phyloP scores from a whole-genome alignment of 2,329 filamentous ascomycete species.

The Calonectria montana region DNA sequence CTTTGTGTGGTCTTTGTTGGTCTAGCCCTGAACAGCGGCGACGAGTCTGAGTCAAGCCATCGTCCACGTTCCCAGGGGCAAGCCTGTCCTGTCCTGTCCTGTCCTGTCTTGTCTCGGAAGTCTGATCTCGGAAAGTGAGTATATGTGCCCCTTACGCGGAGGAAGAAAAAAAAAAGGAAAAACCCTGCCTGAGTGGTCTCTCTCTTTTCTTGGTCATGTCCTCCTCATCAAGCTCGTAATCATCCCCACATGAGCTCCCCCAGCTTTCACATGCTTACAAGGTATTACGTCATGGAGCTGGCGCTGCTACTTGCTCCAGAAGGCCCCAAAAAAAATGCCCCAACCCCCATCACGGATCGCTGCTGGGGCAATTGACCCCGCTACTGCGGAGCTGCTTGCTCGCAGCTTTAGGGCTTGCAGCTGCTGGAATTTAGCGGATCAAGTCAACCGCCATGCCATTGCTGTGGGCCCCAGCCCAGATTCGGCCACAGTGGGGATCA shows the following conservation, averaged over 20 bases:
- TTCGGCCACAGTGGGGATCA: not conserved
- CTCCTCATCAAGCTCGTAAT: slow-evolving; percentile 11
- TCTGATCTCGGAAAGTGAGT: not conserved
- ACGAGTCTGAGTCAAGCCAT: slow-evolving; percentile 19
- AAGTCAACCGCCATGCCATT: not conserved
- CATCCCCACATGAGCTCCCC: slow-evolving; percentile 15
- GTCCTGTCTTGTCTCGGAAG: not conserved
- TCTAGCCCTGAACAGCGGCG: slow-evolving; percentile 20
- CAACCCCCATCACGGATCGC: not conserved
- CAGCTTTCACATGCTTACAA: slow-evolving; percentile 25
- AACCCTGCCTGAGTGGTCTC: not conserved
- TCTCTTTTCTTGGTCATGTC: slow-evolving; percentile 9
- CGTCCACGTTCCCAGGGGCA: slow-evolving; percentile 1
- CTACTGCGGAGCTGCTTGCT: slow-evolving; percentile 2
- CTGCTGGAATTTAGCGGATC: slow-evolving; percentile 11
- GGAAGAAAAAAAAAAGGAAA: not conserved
- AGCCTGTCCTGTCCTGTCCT: not conserved
- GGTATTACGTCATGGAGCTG: slow-evolving; percentile 21
- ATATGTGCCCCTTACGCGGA: not conserved
- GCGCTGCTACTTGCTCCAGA: not conserved
- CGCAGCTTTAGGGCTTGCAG: slow-evolving; percentile 9
- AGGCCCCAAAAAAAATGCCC: slow-evolving; percentile 4
- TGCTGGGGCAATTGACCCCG: not conserved
- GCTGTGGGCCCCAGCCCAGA: not conserved
- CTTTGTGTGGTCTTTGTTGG: not conserved